Evolutionary conservation across 1,284 basidiomycete species (phyloP).

Genomic region (Gomphus bonarii): DNA sequence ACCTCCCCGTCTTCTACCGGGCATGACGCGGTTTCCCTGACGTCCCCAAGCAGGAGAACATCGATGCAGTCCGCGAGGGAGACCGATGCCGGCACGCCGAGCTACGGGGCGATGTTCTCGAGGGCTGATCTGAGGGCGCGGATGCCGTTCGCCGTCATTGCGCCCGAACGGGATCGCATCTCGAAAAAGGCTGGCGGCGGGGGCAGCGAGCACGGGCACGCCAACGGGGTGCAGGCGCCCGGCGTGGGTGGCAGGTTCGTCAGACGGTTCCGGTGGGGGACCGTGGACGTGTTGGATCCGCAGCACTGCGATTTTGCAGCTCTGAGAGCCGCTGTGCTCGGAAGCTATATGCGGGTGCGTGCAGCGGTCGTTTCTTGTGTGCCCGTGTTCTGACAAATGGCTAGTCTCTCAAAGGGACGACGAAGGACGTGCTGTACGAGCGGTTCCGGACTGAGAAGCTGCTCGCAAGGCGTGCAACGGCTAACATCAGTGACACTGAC

Average conservation of each 20-base stretch:
- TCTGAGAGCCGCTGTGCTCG: conserved; percentile 64
- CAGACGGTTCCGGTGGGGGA: conserved; percentile 73
- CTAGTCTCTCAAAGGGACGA: conserved; percentile 66
- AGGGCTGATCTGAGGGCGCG: conserved; percentile 12
- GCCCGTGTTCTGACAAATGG: conserved; percentile 12
- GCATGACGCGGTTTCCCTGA: conserved; percentile 57
- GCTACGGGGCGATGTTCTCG: conserved; percentile 9
- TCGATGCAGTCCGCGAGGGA: conserved; percentile 29
- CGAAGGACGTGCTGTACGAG: conserved; percentile 77
- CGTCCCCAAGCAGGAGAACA: conserved; percentile 29
- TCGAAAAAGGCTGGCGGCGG: neutral
- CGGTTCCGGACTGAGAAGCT: conserved; percentile 77
- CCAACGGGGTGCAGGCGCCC: conserved; percentile 14
- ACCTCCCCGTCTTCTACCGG: conserved; percentile 27
- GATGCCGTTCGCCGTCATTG: conserved; percentile 68
- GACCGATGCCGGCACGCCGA: neutral
- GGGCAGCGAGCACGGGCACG: conserved; percentile 1
- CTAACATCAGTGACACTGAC: conserved; percentile 63
- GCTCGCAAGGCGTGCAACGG: conserved; percentile 68
- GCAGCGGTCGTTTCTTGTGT: conserved; percentile 2
- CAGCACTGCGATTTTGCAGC: conserved; percentile 77
- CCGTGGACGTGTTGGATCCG: conserved; percentile 72
- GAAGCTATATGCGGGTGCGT: conserved; percentile 70
- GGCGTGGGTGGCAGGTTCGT: conserved; percentile 32
- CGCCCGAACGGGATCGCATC: conserved; percentile 43